phyloP scores from a whole-genome alignment of 108 stramenopile species.

The Cyclotella choctawhatcheeana region DNA sequence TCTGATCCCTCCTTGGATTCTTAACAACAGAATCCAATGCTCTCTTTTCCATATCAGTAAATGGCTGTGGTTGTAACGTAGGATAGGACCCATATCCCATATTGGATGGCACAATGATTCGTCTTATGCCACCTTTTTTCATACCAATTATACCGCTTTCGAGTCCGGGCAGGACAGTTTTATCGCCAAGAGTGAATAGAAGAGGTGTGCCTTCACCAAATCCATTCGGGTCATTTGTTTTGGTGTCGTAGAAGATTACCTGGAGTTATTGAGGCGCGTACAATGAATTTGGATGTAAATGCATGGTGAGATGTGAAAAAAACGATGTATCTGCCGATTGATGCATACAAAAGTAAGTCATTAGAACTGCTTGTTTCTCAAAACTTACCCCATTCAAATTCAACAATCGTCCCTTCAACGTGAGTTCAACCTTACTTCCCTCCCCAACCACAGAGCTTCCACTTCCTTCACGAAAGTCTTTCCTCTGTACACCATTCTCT shows the following conservation, averaged over 20 bases:
- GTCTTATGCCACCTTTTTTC: conserved; percentile 49
- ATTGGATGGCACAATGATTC: conserved; percentile 68
- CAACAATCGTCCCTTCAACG: conserved; percentile 62
- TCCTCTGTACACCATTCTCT: conserved; percentile 67
- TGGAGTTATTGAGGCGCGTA: too few relatives aligned
- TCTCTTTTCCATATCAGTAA: conserved; percentile 60
- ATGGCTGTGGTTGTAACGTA: conserved; percentile 63
- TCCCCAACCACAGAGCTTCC: conserved; percentile 46
- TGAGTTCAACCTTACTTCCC: conserved; percentile 50
- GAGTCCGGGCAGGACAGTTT: conserved; percentile 64
- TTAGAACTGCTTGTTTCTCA: too few relatives aligned
- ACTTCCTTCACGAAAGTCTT: conserved; percentile 59
- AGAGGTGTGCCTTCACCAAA: conserved; percentile 72
- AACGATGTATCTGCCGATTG: too few relatives aligned
- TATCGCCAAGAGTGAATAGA: conserved; percentile 55
- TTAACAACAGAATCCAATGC: conserved; percentile 72
- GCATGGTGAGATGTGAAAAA: not conserved
- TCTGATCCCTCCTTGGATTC: conserved; percentile 68
- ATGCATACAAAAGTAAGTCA: too few relatives aligned
- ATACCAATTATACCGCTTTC: conserved; percentile 68
- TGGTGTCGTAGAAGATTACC: conserved; percentile 70
- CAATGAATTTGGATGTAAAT: not conserved
- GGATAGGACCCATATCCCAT: conserved; percentile 61
- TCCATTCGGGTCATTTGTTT: conserved; percentile 72
- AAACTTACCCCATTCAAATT: conserved; percentile 68